These are phyloP conservation scores for Verticillium alfalfae DNA, from an alignment of 2,329 filamentous ascomycete genomes.

Conservation along the genomic window DNA sequence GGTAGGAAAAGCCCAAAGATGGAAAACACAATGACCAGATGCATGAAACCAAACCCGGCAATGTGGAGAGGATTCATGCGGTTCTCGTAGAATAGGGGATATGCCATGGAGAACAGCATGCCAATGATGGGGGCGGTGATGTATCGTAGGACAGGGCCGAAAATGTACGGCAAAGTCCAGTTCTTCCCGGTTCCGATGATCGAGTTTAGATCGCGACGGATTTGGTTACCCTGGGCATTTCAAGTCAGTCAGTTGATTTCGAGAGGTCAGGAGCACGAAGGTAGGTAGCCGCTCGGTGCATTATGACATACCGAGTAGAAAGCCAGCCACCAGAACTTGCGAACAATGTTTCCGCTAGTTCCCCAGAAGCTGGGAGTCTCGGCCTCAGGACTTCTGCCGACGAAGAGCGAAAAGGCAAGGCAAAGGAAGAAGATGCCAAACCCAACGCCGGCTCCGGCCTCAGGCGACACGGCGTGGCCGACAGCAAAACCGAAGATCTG, in stretches of 20 bases:
- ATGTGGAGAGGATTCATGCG: conserved; percentile 12
- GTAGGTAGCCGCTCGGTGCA: not conserved
- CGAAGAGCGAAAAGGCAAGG: conserved; percentile 22
- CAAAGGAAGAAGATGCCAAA: conserved; percentile 41
- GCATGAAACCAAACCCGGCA: conserved; percentile 10
- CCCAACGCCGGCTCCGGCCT: conserved; percentile 39
- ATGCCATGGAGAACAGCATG: conserved; percentile 11
- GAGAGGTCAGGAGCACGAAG: not conserved
- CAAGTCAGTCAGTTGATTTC: not conserved
- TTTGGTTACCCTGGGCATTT: conserved; percentile 5
- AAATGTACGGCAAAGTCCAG: conserved; percentile 8
- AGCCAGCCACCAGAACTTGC: conserved; percentile 6
- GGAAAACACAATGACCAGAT: conserved; percentile 6
- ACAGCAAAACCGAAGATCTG: conserved; percentile 41
- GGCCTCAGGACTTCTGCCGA: conserved; percentile 17
- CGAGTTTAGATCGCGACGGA: conserved; percentile 7
- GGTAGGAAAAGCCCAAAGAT: conserved; percentile 9
- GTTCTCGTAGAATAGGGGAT: conserved; percentile 10
- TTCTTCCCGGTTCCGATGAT: conserved; percentile 1
- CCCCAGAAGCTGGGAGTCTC: conserved; percentile 13
- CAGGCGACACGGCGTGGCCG: conserved; percentile 34
- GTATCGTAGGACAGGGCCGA: conserved; percentile 12
- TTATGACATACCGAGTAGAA: conserved; percentile 3
- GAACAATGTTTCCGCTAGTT: not conserved
- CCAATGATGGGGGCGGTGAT: conserved; percentile 12